Conservation (phyloP, 2,329 filamentous ascomycete genomes). For the Nannizziopsis arthrosporioides region DNA sequence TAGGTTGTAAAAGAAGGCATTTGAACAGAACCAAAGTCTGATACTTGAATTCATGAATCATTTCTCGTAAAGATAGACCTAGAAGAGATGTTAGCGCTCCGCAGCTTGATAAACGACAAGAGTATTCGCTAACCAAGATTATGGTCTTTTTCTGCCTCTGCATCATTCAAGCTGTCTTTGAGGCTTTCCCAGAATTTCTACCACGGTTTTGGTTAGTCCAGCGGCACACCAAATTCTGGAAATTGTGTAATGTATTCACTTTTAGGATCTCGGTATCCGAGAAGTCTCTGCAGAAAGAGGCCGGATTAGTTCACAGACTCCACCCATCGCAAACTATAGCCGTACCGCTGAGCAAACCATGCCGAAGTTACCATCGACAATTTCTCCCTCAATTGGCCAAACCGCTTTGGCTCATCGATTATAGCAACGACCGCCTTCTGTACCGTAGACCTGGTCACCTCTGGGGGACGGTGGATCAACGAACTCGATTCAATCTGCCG, state of each 20-base stretch:
- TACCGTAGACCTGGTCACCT: slow-evolving; percentile 93
- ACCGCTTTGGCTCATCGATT: slow-evolving; percentile 76
- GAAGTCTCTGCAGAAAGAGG: slow-evolving; percentile 52
- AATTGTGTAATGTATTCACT: slow-evolving; percentile 28
- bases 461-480: slow-evolving; percentile 65
- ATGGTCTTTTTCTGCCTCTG: slow-evolving; percentile 67
- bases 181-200: slow-evolving; percentile 84
- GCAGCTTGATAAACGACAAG: neutral
- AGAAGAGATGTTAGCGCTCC: slow-evolving; percentile 11
- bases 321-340: slow-evolving; percentile 13
- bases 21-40: slow-evolving; percentile 92
- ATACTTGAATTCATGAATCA: slow-evolving; percentile 88
- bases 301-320: neutral
- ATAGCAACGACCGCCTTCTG: slow-evolving; percentile 97
- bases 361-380: slow-evolving; percentile 82
- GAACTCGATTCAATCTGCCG: slow-evolving; percentile 73
- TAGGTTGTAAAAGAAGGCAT: slow-evolving; percentile 83
- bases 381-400: slow-evolving; percentile 82
- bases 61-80: slow-evolving; percentile 67
- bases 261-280: slow-evolving; percentile 78
- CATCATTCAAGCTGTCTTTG: slow-evolving; percentile 44
- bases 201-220: too few species aligned
- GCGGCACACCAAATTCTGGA: too few species aligned
- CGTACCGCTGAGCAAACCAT: slow-evolving; percentile 81
- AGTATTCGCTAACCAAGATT: slow-evolving; percentile 67